Evolutionary conservation across 345 rosid species (phyloP).

Genomic region (Citrus unshiu): DNA sequence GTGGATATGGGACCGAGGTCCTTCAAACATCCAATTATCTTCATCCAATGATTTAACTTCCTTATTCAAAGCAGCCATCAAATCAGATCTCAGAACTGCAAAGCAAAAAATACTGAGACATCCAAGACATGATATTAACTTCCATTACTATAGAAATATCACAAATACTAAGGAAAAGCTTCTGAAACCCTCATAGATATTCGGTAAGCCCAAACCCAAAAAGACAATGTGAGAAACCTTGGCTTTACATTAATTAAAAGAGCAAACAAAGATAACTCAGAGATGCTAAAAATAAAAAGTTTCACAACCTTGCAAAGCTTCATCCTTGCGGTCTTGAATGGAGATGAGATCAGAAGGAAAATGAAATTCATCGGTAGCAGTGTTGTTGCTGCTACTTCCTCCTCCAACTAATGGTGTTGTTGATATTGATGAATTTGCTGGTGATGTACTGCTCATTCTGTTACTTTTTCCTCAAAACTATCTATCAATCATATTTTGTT

Average conservation of each 20-base stretch:
- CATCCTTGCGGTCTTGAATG: constrained; percentile 60
- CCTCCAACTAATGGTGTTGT: constrained; percentile 69
- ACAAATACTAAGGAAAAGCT: neutral
- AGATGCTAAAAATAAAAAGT: neutral
- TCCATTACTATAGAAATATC: neutral
- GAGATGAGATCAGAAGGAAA: constrained; percentile 62
- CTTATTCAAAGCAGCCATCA: constrained; percentile 66
- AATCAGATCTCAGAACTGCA: constrained; percentile 78
- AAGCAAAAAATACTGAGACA: neutral
- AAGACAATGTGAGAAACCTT: too few relatives aligned
- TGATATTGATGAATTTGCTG: constrained; percentile 60
- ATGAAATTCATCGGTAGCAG: constrained; percentile 58
- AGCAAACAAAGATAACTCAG: neutral
- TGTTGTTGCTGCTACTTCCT: constrained; percentile 48
- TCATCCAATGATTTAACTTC: constrained; percentile 86
- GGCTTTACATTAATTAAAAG: neutral
- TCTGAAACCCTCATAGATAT: neutral
- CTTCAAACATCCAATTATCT: constrained; percentile 91
- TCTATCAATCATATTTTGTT: neutral
- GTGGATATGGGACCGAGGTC: constrained; percentile 83
- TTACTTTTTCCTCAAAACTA: too few relatives aligned
- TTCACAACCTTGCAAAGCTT: constrained; percentile 46
- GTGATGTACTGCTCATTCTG: constrained; percentile 67
- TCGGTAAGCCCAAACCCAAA: too few relatives aligned
- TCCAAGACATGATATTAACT: neutral